Percentiles rank a stretch among this genome's conserved stretches.
These are phyloP conservation scores for Nemania sp. DNA, from an alignment of 2,329 filamentous ascomycete species.

Conservation along the genomic window DNA sequence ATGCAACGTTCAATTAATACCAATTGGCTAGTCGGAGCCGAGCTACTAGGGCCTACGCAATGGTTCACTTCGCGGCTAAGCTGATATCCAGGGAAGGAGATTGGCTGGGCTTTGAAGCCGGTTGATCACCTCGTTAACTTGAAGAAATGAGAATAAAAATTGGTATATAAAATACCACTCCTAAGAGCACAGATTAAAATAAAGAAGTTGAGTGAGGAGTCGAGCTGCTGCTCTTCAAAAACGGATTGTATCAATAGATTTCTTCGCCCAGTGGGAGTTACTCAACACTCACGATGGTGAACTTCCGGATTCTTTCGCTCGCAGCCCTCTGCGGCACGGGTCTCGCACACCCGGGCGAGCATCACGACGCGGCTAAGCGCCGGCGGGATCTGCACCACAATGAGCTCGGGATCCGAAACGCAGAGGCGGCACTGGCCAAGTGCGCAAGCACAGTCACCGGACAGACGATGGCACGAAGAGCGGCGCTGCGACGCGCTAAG, in stretches of 20 bases:
- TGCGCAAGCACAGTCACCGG: constrained; percentile 39
- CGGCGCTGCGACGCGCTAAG: constrained; percentile 40
- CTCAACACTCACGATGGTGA: constrained; percentile 17
- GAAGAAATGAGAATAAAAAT: background rate
- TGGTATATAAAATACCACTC: constrained; percentile 5
- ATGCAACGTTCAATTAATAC: background rate
- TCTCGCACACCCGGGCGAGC: constrained; percentile 44
- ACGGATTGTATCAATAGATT: background rate
- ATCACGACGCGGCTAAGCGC: constrained; percentile 35
- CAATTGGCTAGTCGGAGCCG: constrained; percentile 10
- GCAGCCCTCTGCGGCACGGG: constrained; percentile 13
- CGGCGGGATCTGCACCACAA: constrained; percentile 38
- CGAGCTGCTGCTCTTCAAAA: background rate
- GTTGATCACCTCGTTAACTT: constrained; percentile 4
- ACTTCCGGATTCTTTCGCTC: constrained; percentile 12
- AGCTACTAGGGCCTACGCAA: constrained; percentile 12
- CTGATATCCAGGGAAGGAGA: constrained; percentile 17
- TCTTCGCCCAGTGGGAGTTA: background rate
- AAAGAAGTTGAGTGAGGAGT: background rate
- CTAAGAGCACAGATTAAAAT: too few relatives aligned
- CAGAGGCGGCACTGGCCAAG: constrained; percentile 41
- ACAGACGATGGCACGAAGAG: constrained; percentile 41
- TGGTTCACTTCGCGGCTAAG: constrained; percentile 19
- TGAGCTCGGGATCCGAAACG: constrained; percentile 37
- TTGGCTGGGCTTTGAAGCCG: constrained; percentile 10